A percentile compares a stretch with the other conserved stretches of the same genome.
Conservation (phyloP, 352 stramenopile genomes). For the Pythium aristosporum region DNA sequence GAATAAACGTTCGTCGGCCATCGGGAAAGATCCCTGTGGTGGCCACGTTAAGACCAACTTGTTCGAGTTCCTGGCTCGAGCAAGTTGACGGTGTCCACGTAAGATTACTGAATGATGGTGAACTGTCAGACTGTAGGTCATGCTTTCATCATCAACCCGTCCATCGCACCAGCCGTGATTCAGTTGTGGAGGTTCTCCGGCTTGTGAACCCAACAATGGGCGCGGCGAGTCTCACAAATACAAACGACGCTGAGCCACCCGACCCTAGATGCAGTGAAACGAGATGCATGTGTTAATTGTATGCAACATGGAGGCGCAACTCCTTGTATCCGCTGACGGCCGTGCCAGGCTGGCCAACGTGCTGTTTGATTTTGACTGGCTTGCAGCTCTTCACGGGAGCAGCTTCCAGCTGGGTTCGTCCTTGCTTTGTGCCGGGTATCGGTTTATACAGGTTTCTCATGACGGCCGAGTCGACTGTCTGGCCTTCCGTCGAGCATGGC, state of each 20-base stretch:
- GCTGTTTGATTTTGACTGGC: background rate
- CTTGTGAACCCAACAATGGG: conserved; percentile 11
- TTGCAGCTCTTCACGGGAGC: background rate
- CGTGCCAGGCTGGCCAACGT: too few relatives aligned
- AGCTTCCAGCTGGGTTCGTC: background rate
- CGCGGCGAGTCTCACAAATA: background rate
- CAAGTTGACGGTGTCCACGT: conserved; percentile 4
- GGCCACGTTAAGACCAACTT: background rate
- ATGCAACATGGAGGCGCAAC: too few relatives aligned
- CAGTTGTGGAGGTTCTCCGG: conserved; percentile 2
- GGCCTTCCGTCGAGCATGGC: background rate
- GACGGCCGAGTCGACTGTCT: background rate
- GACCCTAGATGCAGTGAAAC: too few relatives aligned
- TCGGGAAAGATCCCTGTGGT: conserved; percentile 10
- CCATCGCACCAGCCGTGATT: background rate
- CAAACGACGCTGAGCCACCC: background rate
- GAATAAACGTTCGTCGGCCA: conserved; percentile 1
- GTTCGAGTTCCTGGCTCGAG: too few relatives aligned
- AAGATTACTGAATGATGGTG: conserved; percentile 2
- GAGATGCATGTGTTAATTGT: too few relatives aligned
- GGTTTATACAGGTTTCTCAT: conserved; percentile 9
- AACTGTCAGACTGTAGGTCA: background rate
- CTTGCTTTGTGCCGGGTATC: conserved; percentile 5
- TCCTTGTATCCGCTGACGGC: too few relatives aligned
- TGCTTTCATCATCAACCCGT: too few relatives aligned